Evolutionary conservation across 768 basidiomycete genomes (phyloP), one percentile per base, ranked within the genome.

Genomic region (Pseudohyphozyma bogoriensis): DNA sequence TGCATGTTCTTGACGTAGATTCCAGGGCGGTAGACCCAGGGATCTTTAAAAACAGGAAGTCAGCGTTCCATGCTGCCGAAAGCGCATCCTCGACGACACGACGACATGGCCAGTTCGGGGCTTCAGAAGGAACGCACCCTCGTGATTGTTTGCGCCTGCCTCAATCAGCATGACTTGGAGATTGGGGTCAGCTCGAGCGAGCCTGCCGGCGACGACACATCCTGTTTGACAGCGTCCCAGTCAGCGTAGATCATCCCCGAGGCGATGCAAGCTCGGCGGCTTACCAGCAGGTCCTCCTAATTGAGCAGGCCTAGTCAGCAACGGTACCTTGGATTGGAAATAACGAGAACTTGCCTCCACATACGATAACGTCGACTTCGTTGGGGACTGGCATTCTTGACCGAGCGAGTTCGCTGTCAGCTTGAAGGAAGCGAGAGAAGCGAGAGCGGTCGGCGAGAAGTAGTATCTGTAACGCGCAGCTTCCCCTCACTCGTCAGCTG

Each of bases 161-260:
- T 85, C 84, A 60, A 85, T 82, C 67, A 86, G 79, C 82, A 85
- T 83, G 59, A 86, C 83, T 71, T 85, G 84, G 58, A 86, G 72
- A 68, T 75, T 85, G 29, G 84, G 83, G 73, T 85, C 84, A 40
- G 84, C 83, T 67, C 81, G 83, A 0, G 84, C 84, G 55, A 86
- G 74, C 57, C 84, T 78, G 56, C 84, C 84, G 16, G 84, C 84
- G 32, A 82, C 79, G 53, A 83, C 84, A 69, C 82, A 82, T 62
- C 83, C 83, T 77, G 63, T 24, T 51, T 54, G 59, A 16, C 62
- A 60, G 2, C 55, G 58, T 53, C 22, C 29, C 22, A 50, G 69
- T 46, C 68, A 54, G 46, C n/a, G 13, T 39, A 63, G 33, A 58
- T 40, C 29, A 20, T 6, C 7, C 7, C 8, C n/a, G n/a, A n/a